Evolutionary conservation across 768 basidiomycete species (phyloP).

Genomic region (Rhodotorula kratochvilovae): DNA sequence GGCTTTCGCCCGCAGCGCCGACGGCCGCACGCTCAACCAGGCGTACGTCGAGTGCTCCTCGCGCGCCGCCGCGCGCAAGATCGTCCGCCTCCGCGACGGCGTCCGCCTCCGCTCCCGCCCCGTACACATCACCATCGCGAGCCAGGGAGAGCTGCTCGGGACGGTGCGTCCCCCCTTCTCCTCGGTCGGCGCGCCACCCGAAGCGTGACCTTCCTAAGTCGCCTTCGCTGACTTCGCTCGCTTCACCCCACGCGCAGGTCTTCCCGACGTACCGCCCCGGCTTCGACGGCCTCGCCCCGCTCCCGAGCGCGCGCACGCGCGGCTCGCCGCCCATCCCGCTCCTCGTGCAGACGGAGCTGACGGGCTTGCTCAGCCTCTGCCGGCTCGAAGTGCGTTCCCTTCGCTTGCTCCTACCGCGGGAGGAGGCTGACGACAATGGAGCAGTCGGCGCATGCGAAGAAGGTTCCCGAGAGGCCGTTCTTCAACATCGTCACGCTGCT

Average conservation of each 20-base stretch:
- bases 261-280: constrained; percentile 30
- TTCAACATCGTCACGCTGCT: constrained; percentile 36
- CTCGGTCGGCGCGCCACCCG: background rate
- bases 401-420: background rate
- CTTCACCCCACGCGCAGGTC: constrained; percentile 12
- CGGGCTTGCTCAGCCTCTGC: constrained; percentile 29
- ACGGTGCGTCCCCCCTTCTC: constrained; percentile 13
- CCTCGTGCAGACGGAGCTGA: constrained; percentile 27
- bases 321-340: constrained; percentile 3
- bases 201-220: background rate
- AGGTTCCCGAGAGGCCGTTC: constrained; percentile 33
- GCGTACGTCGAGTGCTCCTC: constrained; percentile 33
- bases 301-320: too few relatives aligned
- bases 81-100: constrained; percentile 32
- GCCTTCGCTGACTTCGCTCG: background rate
- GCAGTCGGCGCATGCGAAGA: constrained; percentile 22
- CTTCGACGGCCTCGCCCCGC: constrained; percentile 15
- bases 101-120: constrained; percentile 3
- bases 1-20: constrained; percentile 1
- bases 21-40: constrained; percentile 36
- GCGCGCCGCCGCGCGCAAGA: constrained; percentile 5
- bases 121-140: constrained; percentile 25
- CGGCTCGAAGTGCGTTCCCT: constrained; percentile 10
- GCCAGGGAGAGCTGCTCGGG: constrained; percentile 18
- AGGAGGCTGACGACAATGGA: too few relatives aligned